Evolutionary conservation across 805 yeast species (phyloP), one percentile per base, ranked within the genome.

Genomic region (Candida nemodendra): DNA sequence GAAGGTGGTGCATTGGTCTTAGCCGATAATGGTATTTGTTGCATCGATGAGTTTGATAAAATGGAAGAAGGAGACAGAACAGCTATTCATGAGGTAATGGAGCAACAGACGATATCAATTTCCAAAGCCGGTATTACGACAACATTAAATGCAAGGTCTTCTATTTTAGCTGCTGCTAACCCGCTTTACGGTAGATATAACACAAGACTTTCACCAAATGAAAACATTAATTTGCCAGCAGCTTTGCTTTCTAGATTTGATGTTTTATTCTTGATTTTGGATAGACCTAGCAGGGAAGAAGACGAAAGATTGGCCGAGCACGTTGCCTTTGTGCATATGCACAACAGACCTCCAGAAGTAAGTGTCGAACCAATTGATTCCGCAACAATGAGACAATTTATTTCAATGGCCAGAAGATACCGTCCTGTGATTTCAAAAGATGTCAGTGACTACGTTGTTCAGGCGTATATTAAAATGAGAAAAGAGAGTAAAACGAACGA

Each of bases 21-120:
- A 39, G 96, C 99, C 0, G 99, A 93, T 66, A 89, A 91, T 58
- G 99, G 99, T 61, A 84, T 93, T 46, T 93, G 98, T 68, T 93
- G 99, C 63, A 93, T 93, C 59, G 99, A 93, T 75, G 99, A 93
- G 70, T 93, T 93, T 57, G 99, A 93, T 65, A 93, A 93, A 69
- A 93, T 93, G 99, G 97, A 91, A 61, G 99, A 93, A 62, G 66
- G 76, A 46, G 99, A 93, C 65, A 75, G 99, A 57, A 93, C 98
- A 0, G 98, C 98, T 2, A 93, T 93, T 57, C 98, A 91, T 65
- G 99, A 91, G 71, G 99, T 93, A 23, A 93, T 93, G 99, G 99
- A 93, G 67, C 99, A 93, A 63, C 99, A 93, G 65, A 93, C 99
- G 2, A 93, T 93, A 42, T 86, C 96, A 16, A 93, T 93, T 41